Conservation (phyloP, 768 basidiomycete genomes). For the Exidia glandulosa region DNA sequence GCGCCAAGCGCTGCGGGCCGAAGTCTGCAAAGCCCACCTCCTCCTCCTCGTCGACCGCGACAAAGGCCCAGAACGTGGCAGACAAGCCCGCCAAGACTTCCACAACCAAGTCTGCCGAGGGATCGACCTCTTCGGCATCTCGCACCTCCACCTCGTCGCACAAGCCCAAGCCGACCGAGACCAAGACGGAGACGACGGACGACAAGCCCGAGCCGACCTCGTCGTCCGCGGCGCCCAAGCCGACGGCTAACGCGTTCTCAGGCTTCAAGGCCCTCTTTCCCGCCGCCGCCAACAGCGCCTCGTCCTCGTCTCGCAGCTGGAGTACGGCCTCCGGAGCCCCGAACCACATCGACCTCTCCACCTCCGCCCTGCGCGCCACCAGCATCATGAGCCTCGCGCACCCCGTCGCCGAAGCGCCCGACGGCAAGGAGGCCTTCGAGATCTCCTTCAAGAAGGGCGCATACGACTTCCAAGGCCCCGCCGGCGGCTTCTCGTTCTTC, state of each 20-base stretch:
- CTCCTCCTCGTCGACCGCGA: not conserved
- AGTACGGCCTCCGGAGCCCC: conserved; percentile 30
- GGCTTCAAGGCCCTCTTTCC: conserved; percentile 10
- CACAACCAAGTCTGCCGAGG: not conserved
- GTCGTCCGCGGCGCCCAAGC: not conserved
- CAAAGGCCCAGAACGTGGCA: not conserved
- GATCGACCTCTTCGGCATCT: not conserved
- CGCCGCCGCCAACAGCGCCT: conserved; percentile 20
- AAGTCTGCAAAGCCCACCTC: not conserved
- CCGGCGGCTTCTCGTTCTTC: conserved; percentile 64
- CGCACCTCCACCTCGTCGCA: not conserved
- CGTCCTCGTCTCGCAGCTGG: conserved; percentile 35
- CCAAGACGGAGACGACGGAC: not conserved
- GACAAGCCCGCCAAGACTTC: not conserved
- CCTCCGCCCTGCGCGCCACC: conserved; percentile 33
- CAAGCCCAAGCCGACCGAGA: not conserved
- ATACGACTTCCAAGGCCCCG: conserved; percentile 16
- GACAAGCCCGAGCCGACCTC: not conserved
- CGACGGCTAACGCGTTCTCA: not conserved
- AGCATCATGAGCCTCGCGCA: conserved; percentile 29
- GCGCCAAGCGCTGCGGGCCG: not conserved
- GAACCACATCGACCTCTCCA: conserved; percentile 30
- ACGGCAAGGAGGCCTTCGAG: conserved; percentile 27
- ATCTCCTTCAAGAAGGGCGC: conserved; percentile 4
- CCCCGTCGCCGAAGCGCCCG: conserved; percentile 33